Evolutionary conservation across 331 rosid species (phyloP), one percentile per base, ranked within the genome.

Genomic region (Malus hybrid): DNA sequence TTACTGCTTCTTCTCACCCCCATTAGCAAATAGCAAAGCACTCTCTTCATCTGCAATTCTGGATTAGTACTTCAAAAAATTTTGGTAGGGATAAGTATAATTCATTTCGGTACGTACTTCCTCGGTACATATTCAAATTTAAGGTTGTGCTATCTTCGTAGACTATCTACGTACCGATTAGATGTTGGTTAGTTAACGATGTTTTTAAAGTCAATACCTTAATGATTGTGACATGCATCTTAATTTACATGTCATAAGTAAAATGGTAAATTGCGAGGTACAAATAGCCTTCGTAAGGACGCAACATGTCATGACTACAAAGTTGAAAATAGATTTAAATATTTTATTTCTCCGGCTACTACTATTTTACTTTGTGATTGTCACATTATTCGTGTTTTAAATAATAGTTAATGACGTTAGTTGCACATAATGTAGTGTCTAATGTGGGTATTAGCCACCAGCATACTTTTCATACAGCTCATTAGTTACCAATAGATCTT

Each of bases 1-100:
- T 75, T 85, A 59, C 84, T 81, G 7, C 28, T 78, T 71, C 48
- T 10, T 42, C 63, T 77, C 24, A 60, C 72, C 69, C 92, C 92
- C 92, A 85, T 85, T 32, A 64, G 42, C 44, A 29, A 64, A 63
- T 14, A 14, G n/a, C 10, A 29, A 63, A 64, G 6, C 42, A 64
- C 28, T 28, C 33, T 28, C 48, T 31, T 70, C 28, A 8, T 31
- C 57, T 19, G 28, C n/a, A 42, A 42, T 28, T 61, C 6, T 61
- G 10, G 33, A 61, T 24, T 61, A 59, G 28, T 22, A 10, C 12
- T 52, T 42, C 48, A 52, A 14, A 14, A 52, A 0, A 0, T 6
- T 52, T 14, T 14, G 18, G 57, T 52, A 8, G 18, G 1, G 57
- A 52, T n/a, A 16, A 57, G 27, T 22, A 57, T 3, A 32, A 64